Base-by-base conservation (phyloP, 2,329 filamentous ascomycete species). In the Byssoonygena ceratinophila region DNA sequence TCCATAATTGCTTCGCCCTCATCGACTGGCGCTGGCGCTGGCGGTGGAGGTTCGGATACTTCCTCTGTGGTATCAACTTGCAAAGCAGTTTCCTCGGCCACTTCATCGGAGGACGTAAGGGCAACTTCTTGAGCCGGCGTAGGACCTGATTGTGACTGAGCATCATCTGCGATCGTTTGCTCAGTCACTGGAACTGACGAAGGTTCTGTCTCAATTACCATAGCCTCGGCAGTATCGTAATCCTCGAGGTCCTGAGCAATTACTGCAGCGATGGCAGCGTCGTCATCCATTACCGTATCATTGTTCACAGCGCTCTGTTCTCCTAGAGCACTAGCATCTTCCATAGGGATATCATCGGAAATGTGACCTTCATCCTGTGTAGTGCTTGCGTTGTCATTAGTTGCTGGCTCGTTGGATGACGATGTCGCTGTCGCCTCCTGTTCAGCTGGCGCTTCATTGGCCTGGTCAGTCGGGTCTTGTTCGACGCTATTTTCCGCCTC, bases 231-330 rank as follows among this genome's bases (percentile, higher is more conserved):
- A 6, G 14, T 45, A 34, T 64, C 61, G 25, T 62, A 52, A 14
- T 59, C 53, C 41, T 63, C 59, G 12, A 60, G 44, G 53, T 66
- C 66, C n/a, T 58, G 58, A 11, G 61, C 60, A 27, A 68, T 64
- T 16, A 64, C 59, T 1, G 61, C 55, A 29, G 64, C 61, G 41
- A 67, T 63, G 16, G 59, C 59, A 4, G 60, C 46, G 51, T 66
- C 63, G 39, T 65, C 63, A 25, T 56, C 55, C 51, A 47, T 46
- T 3, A n/a, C 36, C 9, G 34, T 31, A 16, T 52, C 44, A 29
- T 51, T 39, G 22, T 22, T 41, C 18, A 16, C 6, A 52, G n/a
- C 47, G 25, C 47, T 44, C 25, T 32, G 48, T 25, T 44, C 48
- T 11, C 16, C 37, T 3, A 12, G 18, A 20, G 8, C 49, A 20